These are phyloP conservation scores for Termitomyces sp. DNA, from an alignment of 768 basidiomycete species.

Conservation along the genomic window DNA sequence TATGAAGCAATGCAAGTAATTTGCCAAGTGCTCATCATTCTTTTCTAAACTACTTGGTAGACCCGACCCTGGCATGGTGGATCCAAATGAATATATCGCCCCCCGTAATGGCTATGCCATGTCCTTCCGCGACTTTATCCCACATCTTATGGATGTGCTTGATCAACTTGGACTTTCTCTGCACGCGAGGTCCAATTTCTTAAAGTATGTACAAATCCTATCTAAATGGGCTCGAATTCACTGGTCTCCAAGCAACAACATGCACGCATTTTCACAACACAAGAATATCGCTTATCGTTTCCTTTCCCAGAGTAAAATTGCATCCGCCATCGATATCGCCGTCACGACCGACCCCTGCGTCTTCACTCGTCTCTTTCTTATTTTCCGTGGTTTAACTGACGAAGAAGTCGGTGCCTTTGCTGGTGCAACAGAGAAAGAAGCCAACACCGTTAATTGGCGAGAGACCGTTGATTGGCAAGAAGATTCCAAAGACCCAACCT, in stretches of 20 bases:
- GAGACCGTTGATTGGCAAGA: slow-evolving; percentile 79
- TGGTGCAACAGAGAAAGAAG: slow-evolving; percentile 83
- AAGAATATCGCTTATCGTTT: slow-evolving; percentile 92
- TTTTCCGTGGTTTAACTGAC: slow-evolving; percentile 78
- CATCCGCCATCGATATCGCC: slow-evolving; percentile 82
- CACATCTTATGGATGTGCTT: slow-evolving; percentile 76
- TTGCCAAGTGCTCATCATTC: background rate
- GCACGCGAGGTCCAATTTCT: slow-evolving; percentile 76
- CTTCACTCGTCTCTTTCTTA: slow-evolving; percentile 82
- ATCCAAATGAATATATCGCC: slow-evolving; percentile 74
- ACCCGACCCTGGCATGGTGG: slow-evolving; percentile 72
- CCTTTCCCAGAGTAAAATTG: slow-evolving; percentile 71
- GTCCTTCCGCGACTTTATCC: slow-evolving; percentile 75
- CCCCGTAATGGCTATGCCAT: slow-evolving; percentile 84
- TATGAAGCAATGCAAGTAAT: slow-evolving; percentile 76
- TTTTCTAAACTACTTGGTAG: slow-evolving; percentile 29
- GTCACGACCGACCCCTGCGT: slow-evolving; percentile 78
- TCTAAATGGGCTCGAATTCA: slow-evolving; percentile 1
- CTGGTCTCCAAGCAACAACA: slow-evolving; percentile 55
- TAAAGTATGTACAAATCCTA: slow-evolving; percentile 48
- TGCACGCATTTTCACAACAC: slow-evolving; percentile 67
- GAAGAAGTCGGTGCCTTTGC: slow-evolving; percentile 74
- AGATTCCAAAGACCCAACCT: slow-evolving; percentile 64
- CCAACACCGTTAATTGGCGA: slow-evolving; percentile 76
- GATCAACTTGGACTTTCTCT: slow-evolving; percentile 83